Evolutionary conservation across 805 yeast genomes (phyloP).

Genomic region (Starmerella vitae): DNA sequence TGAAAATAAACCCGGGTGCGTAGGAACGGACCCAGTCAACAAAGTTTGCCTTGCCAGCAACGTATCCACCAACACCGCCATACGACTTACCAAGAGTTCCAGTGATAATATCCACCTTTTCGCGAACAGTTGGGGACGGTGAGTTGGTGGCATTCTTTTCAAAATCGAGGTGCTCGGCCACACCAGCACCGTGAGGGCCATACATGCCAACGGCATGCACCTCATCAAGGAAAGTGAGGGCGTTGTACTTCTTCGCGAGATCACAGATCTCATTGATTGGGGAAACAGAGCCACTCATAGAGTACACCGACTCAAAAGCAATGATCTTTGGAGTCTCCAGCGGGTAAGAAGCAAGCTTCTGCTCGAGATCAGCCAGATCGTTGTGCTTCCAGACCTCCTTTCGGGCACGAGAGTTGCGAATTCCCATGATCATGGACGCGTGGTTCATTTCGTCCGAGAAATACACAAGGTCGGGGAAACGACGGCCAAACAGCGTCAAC

Average conservation of each 20-base stretch:
- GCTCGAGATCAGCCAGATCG: conserved; percentile 71
- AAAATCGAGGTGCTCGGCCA: conserved; percentile 90
- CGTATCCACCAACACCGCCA: conserved; percentile 98
- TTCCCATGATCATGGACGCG: conserved; percentile 96
- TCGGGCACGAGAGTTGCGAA: conserved; percentile 72
- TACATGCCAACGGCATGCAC: conserved; percentile 98
- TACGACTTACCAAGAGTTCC: conserved; percentile 95
- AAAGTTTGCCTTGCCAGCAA: conserved; percentile 72
- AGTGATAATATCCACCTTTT: conserved; percentile 87
- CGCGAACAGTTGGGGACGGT: conserved; percentile 43
- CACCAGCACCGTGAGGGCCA: conserved; percentile 99
- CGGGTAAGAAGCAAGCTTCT: conserved; percentile 64
- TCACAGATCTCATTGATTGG: conserved; percentile 89
- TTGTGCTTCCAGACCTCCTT: conserved; percentile 90
- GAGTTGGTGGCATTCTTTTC: conserved; percentile 64
- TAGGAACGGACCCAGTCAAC: conserved; percentile 93
- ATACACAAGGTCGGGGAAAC: conserved; percentile 76
- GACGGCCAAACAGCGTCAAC: conserved; percentile 77
- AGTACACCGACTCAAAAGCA: conserved; percentile 93
- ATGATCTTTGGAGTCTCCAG: conserved; percentile 81
- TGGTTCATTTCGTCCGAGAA: conserved; percentile 90
- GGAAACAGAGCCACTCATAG: conserved; percentile 96
- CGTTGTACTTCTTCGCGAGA: conserved; percentile 94
- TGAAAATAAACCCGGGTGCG: conserved; percentile 95
- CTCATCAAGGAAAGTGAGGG: conserved; percentile 91